phyloP scores from a whole-genome alignment of 2,329 filamentous ascomycete species.

The Fusarium domesticum region DNA sequence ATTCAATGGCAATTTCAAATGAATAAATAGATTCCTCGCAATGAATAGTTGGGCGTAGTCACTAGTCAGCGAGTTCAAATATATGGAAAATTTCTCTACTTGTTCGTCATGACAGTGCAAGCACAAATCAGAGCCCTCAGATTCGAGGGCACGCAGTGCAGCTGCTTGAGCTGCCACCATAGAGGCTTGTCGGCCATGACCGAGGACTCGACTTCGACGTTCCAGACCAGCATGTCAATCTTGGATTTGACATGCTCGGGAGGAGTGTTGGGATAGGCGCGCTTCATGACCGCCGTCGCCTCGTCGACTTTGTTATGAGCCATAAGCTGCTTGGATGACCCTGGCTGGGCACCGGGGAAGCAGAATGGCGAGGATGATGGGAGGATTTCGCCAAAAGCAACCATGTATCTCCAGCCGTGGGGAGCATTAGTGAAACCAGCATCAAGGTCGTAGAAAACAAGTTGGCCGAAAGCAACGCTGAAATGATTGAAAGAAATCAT shows the following conservation, averaged over 20 bases:
- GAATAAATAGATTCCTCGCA: too few relatives aligned
- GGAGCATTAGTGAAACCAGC: slow-evolving; percentile 38
- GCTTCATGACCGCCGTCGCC: slow-evolving; percentile 35
- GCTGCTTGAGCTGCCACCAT: slow-evolving; percentile 42
- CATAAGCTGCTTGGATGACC: slow-evolving; percentile 45
- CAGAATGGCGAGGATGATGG: slow-evolving; percentile 40
- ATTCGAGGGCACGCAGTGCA: slow-evolving; percentile 42
- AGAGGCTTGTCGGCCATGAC: slow-evolving; percentile 36
- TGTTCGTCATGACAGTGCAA: slow-evolving; percentile 46
- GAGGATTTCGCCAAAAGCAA: slow-evolving; percentile 45
- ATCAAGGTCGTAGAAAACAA: slow-evolving; percentile 39
- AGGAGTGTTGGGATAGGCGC: slow-evolving; percentile 40
- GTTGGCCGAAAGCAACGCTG: slow-evolving; percentile 39
- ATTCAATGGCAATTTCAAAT: too few relatives aligned
- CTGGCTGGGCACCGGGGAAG: slow-evolving; percentile 45
- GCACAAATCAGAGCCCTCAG: slow-evolving; percentile 43
- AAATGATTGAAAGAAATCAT: slow-evolving; percentile 48
- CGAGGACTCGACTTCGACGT: slow-evolving; percentile 37
- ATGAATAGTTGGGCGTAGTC: too few relatives aligned
- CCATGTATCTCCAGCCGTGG: slow-evolving; percentile 47
- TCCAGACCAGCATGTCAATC: slow-evolving; percentile 36
- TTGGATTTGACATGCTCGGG: slow-evolving; percentile 41
- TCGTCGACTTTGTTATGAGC: slow-evolving; percentile 38
- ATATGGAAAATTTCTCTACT: neutral
- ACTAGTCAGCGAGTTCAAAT: too few relatives aligned